phyloP scores from a whole-genome alignment of 495 filamentous ascomycete genomes.

The Margaritispora aquatica region DNA sequence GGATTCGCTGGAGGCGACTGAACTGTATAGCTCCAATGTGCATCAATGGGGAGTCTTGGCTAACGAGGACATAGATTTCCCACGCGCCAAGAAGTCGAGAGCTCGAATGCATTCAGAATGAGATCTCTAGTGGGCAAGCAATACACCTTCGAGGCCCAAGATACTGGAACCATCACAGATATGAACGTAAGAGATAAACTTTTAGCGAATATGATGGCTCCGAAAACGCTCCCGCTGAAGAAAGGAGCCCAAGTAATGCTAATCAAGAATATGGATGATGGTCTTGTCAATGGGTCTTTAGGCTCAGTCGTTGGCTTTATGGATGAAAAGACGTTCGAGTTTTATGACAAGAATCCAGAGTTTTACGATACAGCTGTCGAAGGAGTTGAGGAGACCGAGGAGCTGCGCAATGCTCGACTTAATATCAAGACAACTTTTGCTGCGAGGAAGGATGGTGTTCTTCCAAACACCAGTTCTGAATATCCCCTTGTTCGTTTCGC shows the following conservation, averaged over 20 bases:
- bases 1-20: constrained; percentile 81
- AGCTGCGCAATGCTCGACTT: constrained; percentile 40
- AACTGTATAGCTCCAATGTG: constrained; percentile 49
- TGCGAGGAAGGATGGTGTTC: constrained; percentile 32
- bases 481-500: constrained; percentile 77
- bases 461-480: constrained; percentile 29
- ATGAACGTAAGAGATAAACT: constrained; percentile 63
- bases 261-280: constrained; percentile 98
- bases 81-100: constrained; percentile 83
- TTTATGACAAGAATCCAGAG: constrained; percentile 50
- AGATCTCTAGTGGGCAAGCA: constrained; percentile 57
- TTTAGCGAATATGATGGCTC: constrained; percentile 88
- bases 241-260: constrained; percentile 96
- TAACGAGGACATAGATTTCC: constrained; percentile 61
- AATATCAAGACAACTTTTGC: constrained; percentile 27
- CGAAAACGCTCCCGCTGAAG: constrained; percentile 68
- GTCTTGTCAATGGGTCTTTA: constrained; percentile 87
- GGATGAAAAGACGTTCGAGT: constrained; percentile 71
- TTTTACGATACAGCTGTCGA: constrained; percentile 37
- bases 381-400: constrained; percentile 36
- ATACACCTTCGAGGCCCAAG: constrained; percentile 61
- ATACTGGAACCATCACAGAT: constrained; percentile 71
- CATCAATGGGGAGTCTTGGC: not conserved
- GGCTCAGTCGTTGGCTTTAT: constrained; percentile 83
- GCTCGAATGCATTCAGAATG: constrained; percentile 74